phyloP scores from a whole-genome alignment of 148 eudicot species.

The Heliamphora exappendiculata region DNA sequence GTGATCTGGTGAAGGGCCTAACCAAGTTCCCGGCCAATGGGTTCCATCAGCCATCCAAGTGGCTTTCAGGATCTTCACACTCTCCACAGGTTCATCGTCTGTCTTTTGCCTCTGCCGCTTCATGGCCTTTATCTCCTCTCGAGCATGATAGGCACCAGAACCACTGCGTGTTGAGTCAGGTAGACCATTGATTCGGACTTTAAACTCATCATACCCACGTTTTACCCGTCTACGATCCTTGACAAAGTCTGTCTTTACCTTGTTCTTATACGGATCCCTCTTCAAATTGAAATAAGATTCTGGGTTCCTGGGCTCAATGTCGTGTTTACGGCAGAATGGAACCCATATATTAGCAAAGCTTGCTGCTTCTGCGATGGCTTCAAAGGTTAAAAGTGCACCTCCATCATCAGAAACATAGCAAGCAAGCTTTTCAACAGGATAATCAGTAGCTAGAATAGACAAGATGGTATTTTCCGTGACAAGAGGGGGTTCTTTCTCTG shows the following conservation, averaged over 20 bases:
- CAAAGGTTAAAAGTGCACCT: conserved; percentile 90
- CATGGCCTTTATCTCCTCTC: conserved; percentile 71
- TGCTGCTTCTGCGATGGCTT: conserved; percentile 98
- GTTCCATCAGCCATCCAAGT: conserved; percentile 98
- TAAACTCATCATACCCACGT: conserved; percentile 90
- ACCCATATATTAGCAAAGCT: conserved; percentile 87
- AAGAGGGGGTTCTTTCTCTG: conserved; percentile 95
- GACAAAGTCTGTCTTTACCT: conserved; percentile 70
- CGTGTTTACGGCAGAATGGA: conserved; percentile 88
- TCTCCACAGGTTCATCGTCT: conserved; percentile 55
- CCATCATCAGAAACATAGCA: conserved; percentile 97
- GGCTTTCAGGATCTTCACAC: conserved; percentile 68
- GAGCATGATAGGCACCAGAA: conserved; percentile 87
- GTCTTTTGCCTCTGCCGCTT: conserved; percentile 59
- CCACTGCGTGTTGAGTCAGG: conserved; percentile 84
- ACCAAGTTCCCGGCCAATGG: conserved; percentile 97
- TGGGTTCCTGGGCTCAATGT: conserved; percentile 86
- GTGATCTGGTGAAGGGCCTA: conserved; percentile 55
- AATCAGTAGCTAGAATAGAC: conserved; percentile 80
- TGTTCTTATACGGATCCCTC: conserved; percentile 83
- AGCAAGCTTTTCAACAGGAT: conserved; percentile 89
- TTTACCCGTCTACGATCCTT: conserved; percentile 87
- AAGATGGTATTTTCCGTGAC: conserved; percentile 87
- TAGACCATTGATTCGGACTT: conserved; percentile 80
- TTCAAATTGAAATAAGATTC: conserved; percentile 71